A percentile compares a stretch with the other conserved stretches of the same genome.
Conservation (phyloP, 768 basidiomycete species). For the Amylocystis lapponica region DNA sequence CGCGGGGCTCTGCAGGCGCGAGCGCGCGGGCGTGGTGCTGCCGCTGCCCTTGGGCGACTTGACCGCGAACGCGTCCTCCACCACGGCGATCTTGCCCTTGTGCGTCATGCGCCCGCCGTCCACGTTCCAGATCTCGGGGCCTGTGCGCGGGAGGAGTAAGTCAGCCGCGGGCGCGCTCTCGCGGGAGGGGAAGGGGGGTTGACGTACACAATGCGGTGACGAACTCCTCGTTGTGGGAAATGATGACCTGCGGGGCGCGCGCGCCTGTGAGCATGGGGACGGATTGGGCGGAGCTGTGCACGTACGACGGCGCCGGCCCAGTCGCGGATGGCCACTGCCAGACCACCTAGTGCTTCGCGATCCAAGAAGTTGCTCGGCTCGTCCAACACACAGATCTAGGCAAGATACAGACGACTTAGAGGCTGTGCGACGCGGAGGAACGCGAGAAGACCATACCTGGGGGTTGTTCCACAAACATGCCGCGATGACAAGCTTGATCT, state of each 20-base stretch:
- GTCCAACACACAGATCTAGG: conserved; percentile 69
- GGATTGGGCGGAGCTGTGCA: conserved; percentile 1
- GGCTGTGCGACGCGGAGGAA: neutral
- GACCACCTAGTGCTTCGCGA: conserved; percentile 89
- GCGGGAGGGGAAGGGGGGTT: conserved; percentile 10
- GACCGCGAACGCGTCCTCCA: conserved; percentile 75
- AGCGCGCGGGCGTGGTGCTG: conserved; percentile 63
- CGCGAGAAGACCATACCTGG: conserved; percentile 45
- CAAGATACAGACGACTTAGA: too few relatives aligned
- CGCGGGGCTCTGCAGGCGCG: conserved; percentile 62
- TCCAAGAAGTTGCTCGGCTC: conserved; percentile 98
- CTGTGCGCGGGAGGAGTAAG: conserved; percentile 19
- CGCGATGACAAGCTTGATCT: conserved; percentile 93
- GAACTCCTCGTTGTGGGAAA: conserved; percentile 93
- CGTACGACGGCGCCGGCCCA: conserved; percentile 89
- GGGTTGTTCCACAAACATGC: conserved; percentile 97
- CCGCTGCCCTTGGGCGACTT: conserved; percentile 70
- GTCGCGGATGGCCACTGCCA: conserved; percentile 91
- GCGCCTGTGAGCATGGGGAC: conserved; percentile 12
- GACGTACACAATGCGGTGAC: conserved; percentile 73
- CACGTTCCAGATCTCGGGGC: conserved; percentile 93
- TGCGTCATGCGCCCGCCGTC: conserved; percentile 80
- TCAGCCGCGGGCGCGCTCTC: conserved; percentile 25
- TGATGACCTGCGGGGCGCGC: conserved; percentile 64
- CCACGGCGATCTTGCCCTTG: conserved; percentile 80